These are phyloP conservation scores for Boletus reticulatus DNA, from an alignment of 768 basidiomycete species.

Conservation along the genomic window DNA sequence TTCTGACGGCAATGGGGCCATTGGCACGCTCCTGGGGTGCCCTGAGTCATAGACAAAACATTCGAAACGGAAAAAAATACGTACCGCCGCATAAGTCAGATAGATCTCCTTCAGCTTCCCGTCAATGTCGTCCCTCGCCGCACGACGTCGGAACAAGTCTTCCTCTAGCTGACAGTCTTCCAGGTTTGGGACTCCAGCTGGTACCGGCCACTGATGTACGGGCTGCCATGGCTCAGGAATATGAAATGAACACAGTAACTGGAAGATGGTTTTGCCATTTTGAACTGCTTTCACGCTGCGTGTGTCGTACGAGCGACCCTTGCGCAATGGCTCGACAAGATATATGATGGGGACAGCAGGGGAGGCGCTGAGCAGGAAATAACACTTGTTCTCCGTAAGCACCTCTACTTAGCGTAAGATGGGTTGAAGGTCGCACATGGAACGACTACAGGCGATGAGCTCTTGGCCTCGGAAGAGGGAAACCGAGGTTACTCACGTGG, in stretches of 20 bases:
- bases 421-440: slow-evolving; percentile 49
- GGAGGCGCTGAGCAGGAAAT: slow-evolving; percentile 77
- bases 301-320: slow-evolving; percentile 74
- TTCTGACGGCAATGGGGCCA: slow-evolving; percentile 69
- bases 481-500: slow-evolving; percentile 53
- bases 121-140: slow-evolving; percentile 30
- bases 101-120: slow-evolving; percentile 33
- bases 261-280: slow-evolving; percentile 50
- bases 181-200: slow-evolving; percentile 47
- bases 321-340: slow-evolving; percentile 69
- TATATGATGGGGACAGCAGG: slow-evolving; percentile 74
- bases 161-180: slow-evolving; percentile 67
- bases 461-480: background rate
- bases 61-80: slow-evolving; percentile 16
- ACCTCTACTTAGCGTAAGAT: background rate
- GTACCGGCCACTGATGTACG: slow-evolving; percentile 65
- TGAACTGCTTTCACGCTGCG: slow-evolving; percentile 61
- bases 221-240: slow-evolving; percentile 76
- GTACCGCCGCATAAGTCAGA: slow-evolving; percentile 27
- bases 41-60: slow-evolving; percentile 24
- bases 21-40: slow-evolving; percentile 55
- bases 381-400: slow-evolving; percentile 51
- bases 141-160: slow-evolving; percentile 31
- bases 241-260: slow-evolving; percentile 82
- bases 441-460: slow-evolving; percentile 46